Evolutionary conservation across 73 alveolate species (phyloP), one percentile per base, ranked within the genome.

Genomic region (Uronychia binucleata): DNA sequence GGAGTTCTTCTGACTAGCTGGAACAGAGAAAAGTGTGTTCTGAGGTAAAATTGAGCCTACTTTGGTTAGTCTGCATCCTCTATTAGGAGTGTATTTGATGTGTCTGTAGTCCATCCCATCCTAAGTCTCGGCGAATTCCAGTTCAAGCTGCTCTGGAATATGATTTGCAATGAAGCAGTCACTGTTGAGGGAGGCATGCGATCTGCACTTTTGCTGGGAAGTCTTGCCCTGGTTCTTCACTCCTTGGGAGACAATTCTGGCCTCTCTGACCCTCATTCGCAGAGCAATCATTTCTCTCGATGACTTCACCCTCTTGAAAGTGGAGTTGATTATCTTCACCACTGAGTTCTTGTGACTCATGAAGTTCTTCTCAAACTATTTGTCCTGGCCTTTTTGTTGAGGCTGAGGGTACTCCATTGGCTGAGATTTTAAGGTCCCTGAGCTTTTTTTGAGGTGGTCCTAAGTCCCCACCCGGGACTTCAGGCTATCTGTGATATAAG

Each of bases 321-420:
- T 80, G 28, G 58, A 35, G 28, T 80, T 80, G 28, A 80, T 80
- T 26, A 80, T 80, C 59, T 80, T 80, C 1, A 80, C 87, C 1
- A 80, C 87, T 27, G 87, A 80, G 80, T 80, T 80, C 80, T 80
- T 80, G 58, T 80, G 34, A 57, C 31, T 80, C 25, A 80, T 57
- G 60, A 80, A 80, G 25, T 80, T 80, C 59, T 57, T 28, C 30
- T 80, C 31, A 33, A 80, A 80, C 28, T 80, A 34, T 35, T 35
- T 46, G 30, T 80, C n/a, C 34, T n/a, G n/a, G n/a, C n/a, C n/a
- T n/a, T n/a, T n/a, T n/a, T n/a, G n/a, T n/a, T n/a, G n/a, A n/a
- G n/a, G n/a, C n/a, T n/a, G n/a, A n/a, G n/a, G n/a, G n/a, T n/a
- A n/a, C n/a, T n/a, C n/a, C n/a, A n/a, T n/a, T n/a, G n/a, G n/a